These are phyloP conservation scores for Agarophyton chilense DNA, from an alignment of 23 red algal genomes.

Conservation along the genomic window DNA sequence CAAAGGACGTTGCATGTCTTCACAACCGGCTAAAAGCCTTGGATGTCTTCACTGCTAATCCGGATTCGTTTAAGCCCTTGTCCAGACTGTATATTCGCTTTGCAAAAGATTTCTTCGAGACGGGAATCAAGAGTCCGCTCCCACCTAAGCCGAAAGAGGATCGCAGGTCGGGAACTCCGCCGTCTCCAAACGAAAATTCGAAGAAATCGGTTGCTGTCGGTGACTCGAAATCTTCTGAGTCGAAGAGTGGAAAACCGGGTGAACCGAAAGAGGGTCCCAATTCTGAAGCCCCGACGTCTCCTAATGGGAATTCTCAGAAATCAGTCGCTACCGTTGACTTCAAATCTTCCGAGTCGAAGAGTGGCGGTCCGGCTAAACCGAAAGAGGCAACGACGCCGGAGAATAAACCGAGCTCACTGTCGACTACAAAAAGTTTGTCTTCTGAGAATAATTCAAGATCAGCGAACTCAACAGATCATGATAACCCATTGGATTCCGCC, in stretches of 20 bases:
- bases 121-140: not conserved
- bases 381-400: not conserved
- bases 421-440: not conserved
- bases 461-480: not conserved
- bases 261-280: not conserved
- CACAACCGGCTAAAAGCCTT: constrained; percentile 43
- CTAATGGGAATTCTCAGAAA: too few species aligned
- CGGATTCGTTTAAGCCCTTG: constrained; percentile 26
- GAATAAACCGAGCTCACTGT: too few species aligned
- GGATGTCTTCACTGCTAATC: constrained; percentile 37
- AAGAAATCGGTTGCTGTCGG: not conserved
- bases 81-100: constrained; percentile 42
- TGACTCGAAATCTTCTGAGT: not conserved
- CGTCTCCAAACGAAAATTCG: not conserved
- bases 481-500: not conserved
- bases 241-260: not conserved
- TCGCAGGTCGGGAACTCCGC: not conserved
- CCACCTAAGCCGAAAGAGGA: not conserved
- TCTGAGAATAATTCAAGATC: not conserved
- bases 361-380: not conserved
- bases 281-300: not conserved
- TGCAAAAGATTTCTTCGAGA: constrained; percentile 51
- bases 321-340: not conserved
- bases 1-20: constrained; percentile 60
- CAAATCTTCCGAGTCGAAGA: not conserved